Base-by-base conservation (phyloP, 169 alveolate genomes). In the Plasmodium cynomolgi region DNA sequence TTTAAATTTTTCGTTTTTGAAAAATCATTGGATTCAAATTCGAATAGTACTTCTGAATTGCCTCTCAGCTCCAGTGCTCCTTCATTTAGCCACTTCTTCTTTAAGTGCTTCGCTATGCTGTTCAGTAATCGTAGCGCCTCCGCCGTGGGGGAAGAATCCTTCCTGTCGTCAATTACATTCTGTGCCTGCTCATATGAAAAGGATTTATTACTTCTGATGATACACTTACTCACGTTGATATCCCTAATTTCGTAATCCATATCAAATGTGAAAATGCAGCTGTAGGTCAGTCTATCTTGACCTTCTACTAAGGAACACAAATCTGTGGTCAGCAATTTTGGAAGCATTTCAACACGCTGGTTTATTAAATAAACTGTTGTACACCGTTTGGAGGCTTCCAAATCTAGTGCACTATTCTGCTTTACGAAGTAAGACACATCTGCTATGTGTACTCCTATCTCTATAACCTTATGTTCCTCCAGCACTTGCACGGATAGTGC, bases 381-480 rank as follows among this genome's bases (percentile, higher is more conserved):
- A 93, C 99, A 98, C 91, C 99, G 96, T 95, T 98, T 98, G 13
- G 99, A 98, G 0, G 99, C 99, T 96, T 99, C 99, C 75, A 96
- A 97, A 97, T 99, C 99, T 4, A 99, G 96, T 72, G 98, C 98
- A 20, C 99, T 97, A 41, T 98, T 99, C 20, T 99, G 98, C 81
- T 97, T 97, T 1, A 99, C 99, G 95, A 98, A 99, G 94, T 99
- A 98, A 54, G 99, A 98, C 6, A 99, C 99, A 95, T 99, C 99
- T 2, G 99, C 99, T 62, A 99, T 99, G 95, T 99, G 99, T 11
- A 99, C 99, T 20, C 99, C 99, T 8, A 99, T 97, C 95, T 97
- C 97, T 41, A 96, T 92, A 88, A 93, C 81, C 7, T 93, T 88
- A 29, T 93, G 95, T 73, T 96, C 96, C 68, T 97, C 96, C 97